Percentiles rank a stretch among this genome's conserved stretches.
These are phyloP conservation scores for Phoenix roebelenii DNA, from an alignment of 176 grass and related monocot genomes.

Conservation along the genomic window DNA sequence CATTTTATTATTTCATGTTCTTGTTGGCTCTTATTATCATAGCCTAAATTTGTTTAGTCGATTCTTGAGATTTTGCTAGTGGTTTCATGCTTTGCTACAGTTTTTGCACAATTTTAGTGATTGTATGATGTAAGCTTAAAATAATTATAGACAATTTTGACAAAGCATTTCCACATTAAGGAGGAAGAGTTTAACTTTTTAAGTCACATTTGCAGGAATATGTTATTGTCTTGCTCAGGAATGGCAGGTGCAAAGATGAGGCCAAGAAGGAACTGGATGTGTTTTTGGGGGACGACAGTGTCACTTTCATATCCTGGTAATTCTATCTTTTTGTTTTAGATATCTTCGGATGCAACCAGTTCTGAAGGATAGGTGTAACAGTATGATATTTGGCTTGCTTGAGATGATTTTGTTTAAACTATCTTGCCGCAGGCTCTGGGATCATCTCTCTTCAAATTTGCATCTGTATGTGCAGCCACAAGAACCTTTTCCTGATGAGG, in stretches of 20 bases:
- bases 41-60: too few species aligned
- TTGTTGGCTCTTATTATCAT: too few species aligned
- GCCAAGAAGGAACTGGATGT: slow-evolving; percentile 57
- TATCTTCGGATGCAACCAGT: slow-evolving; percentile 3
- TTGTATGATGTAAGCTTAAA: too few species aligned
- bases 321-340: neutral
- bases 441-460: slow-evolving; percentile 76
- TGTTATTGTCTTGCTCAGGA: slow-evolving; percentile 72
- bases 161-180: too few species aligned
- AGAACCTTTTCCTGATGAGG: slow-evolving; percentile 21
- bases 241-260: slow-evolving; percentile 65
- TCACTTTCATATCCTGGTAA: slow-evolving; percentile 80
- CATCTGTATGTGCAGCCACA: slow-evolving; percentile 60
- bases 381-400: neutral
- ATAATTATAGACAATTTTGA: too few species aligned
- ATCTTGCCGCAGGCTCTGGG: slow-evolving; percentile 69
- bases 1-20: too few species aligned
- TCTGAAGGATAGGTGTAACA: slow-evolving; percentile 1
- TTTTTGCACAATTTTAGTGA: too few species aligned
- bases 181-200: neutral
- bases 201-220: slow-evolving; percentile 47
- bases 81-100: too few species aligned
- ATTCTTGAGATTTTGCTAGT: too few species aligned
- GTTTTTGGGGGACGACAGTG: slow-evolving; percentile 66
- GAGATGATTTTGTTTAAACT: neutral